Evolutionary conservation across 2,329 filamentous ascomycete species (phyloP).

Genomic region (Sordariomycetes sp.): DNA sequence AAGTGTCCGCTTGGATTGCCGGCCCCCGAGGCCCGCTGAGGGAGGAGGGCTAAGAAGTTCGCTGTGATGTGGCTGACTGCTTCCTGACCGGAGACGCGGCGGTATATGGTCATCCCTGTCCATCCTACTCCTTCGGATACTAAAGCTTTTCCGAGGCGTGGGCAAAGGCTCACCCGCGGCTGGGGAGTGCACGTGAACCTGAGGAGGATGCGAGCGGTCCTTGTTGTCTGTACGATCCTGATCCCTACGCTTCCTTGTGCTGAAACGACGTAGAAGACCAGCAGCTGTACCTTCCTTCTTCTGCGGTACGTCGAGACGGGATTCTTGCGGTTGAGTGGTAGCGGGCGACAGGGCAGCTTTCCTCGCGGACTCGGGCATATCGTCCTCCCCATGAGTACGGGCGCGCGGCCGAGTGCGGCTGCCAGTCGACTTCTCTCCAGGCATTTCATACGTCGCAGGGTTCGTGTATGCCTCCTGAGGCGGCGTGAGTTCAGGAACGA

Average conservation of each 20-base stretch:
- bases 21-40: constrained; percentile 40
- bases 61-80: constrained; percentile 58
- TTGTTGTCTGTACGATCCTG: constrained; percentile 42
- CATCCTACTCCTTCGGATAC: constrained; percentile 50
- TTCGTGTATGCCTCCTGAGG: constrained; percentile 88
- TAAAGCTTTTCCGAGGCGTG: constrained; percentile 75
- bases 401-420: constrained; percentile 74
- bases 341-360: constrained; percentile 32
- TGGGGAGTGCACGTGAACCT: constrained; percentile 68
- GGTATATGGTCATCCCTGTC: constrained; percentile 36
- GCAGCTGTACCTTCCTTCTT: constrained; percentile 80
- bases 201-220: constrained; percentile 56
- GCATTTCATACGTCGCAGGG: constrained; percentile 69
- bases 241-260: constrained; percentile 67
- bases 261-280: constrained; percentile 77
- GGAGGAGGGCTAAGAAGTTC: constrained; percentile 66
- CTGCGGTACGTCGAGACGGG: constrained; percentile 51
- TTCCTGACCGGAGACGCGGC: constrained; percentile 37
- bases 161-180: constrained; percentile 40
- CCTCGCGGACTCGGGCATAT: constrained; percentile 62
- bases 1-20: constrained; percentile 54
- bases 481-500: constrained; percentile 60
- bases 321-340: constrained; percentile 18
- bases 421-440: constrained; percentile 76
- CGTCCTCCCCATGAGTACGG: constrained; percentile 89